Conservation (phyloP, 2,329 filamentous ascomycete genomes). For the Talaromyces sp. region DNA sequence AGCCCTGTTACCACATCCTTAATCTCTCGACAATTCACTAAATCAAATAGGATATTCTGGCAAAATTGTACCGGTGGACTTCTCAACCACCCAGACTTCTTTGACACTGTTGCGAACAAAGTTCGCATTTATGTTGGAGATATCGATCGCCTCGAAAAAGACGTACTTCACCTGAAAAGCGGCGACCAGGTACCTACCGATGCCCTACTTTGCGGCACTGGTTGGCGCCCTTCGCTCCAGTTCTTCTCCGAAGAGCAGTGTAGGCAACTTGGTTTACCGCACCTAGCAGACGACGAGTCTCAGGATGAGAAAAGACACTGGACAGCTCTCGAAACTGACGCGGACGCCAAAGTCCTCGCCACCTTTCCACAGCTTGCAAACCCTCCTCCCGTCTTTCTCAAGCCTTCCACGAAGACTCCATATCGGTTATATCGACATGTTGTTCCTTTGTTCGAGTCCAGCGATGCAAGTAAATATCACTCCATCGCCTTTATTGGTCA, state of each 20-base stretch:
- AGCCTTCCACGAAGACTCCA: conserved; percentile 3
- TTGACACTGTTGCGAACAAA: conserved; percentile 6
- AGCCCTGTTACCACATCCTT: background rate
- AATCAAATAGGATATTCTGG: conserved; percentile 10
- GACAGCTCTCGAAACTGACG: conserved; percentile 2
- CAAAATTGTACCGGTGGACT: conserved; percentile 10
- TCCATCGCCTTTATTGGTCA: conserved; percentile 10
- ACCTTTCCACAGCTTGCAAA: conserved; percentile 7
- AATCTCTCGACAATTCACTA: background rate
- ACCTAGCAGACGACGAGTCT: conserved; percentile 1
- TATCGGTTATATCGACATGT: conserved; percentile 9
- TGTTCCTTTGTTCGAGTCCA: conserved; percentile 7
- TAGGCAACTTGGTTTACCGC: conserved; percentile 7
- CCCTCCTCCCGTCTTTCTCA: conserved; percentile 6
- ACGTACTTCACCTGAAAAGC: conserved; percentile 3
- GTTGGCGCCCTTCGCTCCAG: conserved; percentile 6
- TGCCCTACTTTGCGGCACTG: conserved; percentile 9
- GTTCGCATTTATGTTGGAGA: conserved; percentile 8
- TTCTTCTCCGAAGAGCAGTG: conserved; percentile 9
- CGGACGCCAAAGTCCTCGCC: conserved; percentile 4
- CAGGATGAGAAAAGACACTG: conserved; percentile 2
- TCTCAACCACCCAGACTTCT: conserved; percentile 9
- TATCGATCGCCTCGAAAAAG: conserved; percentile 1
- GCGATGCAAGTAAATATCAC: conserved; percentile 6
- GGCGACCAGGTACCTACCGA: conserved; percentile 7